A percentile compares a stretch with the other conserved stretches of the same genome.
Evolutionary conservation across 1,284 basidiomycete species (phyloP).

Genomic region (Leccinum pseudoinsigne): DNA sequence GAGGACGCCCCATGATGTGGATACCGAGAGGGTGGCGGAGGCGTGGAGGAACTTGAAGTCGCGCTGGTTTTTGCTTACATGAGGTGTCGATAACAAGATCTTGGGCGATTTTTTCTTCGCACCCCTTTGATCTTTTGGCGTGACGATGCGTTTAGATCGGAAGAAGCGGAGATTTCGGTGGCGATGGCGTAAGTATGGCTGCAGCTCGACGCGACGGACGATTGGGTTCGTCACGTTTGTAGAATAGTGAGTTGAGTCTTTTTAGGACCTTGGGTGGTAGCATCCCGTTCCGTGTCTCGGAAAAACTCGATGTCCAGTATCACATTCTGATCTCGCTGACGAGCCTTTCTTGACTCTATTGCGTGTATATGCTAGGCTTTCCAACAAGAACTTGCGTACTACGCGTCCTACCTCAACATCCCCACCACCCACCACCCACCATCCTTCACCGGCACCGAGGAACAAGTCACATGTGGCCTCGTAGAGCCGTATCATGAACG

Average conservation of each 20-base stretch:
- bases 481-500: constrained; percentile 89
- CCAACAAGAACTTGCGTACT: constrained; percentile 88
- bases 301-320: constrained; percentile 25
- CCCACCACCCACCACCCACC: constrained; percentile 63
- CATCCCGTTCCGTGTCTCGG: constrained; percentile 17
- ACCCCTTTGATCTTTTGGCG: constrained; percentile 21
- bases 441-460: constrained; percentile 76
- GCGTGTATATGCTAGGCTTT: constrained; percentile 62
- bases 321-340: constrained; percentile 18
- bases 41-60: constrained; percentile 71
- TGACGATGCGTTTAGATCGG: constrained; percentile 38
- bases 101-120: constrained; percentile 48
- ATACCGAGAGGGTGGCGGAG: constrained; percentile 77
- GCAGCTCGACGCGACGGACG: constrained; percentile 90
- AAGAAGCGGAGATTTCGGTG: constrained; percentile 82
- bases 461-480: constrained; percentile 85
- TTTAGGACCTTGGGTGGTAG: too few relatives aligned
- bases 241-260: constrained; percentile 71
- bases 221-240: constrained; percentile 94
- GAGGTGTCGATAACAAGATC: constrained; percentile 51
- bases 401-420: constrained; percentile 87
- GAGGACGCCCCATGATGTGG: constrained; percentile 40
- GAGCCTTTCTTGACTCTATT: background rate
- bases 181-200: constrained; percentile 83
- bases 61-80: constrained; percentile 65